A percentile compares a stretch with the other conserved stretches of the same genome.
Evolutionary conservation across 2,329 filamentous ascomycete species (phyloP).

Genomic region (Ascochyta clinopodiicola): DNA sequence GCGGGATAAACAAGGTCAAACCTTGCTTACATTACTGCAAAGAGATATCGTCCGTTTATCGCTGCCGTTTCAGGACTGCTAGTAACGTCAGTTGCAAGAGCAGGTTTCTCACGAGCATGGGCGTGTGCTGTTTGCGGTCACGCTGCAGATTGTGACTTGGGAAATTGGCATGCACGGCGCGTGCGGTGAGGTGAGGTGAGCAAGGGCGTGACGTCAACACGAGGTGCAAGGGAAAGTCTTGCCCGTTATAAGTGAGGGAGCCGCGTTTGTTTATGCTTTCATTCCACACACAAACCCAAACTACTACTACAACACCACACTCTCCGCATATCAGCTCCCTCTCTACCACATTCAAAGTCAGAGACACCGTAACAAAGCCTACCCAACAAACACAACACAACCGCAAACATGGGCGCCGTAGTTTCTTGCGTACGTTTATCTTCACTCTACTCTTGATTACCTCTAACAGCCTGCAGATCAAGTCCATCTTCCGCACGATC

Average conservation of each 20-base stretch:
- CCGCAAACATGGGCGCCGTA: slow-evolving; percentile 76
- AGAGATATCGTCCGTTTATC: slow-evolving; percentile 11
- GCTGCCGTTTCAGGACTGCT: slow-evolving; percentile 11
- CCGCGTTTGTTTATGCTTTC: slow-evolving; percentile 12
- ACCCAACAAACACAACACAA: slow-evolving; percentile 11
- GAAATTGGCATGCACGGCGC: slow-evolving; percentile 16
- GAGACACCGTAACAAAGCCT: not conserved
- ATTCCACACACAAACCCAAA: slow-evolving; percentile 11
- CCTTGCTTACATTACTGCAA: slow-evolving; percentile 9
- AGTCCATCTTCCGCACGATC: slow-evolving; percentile 55
- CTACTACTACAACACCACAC: slow-evolving; percentile 4
- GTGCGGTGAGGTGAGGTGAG: slow-evolving; percentile 11
- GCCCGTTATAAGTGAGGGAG: slow-evolving; percentile 19
- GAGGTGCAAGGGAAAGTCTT: slow-evolving; percentile 1
- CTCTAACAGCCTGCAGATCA: slow-evolving; percentile 45
- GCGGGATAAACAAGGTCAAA: slow-evolving; percentile 12
- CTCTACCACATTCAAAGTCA: not conserved
- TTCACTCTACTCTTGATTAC: not conserved
- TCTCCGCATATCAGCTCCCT: not conserved
- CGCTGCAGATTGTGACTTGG: slow-evolving; percentile 6
- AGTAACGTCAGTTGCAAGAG: slow-evolving; percentile 13
- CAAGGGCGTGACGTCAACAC: slow-evolving; percentile 16
- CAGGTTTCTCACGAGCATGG: slow-evolving; percentile 19
- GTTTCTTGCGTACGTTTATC: slow-evolving; percentile 75
- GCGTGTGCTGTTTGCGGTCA: slow-evolving; percentile 17